Evolutionary conservation across 164 flowering plant genomes (phyloP).

Genomic region (Platanus orientalis): DNA sequence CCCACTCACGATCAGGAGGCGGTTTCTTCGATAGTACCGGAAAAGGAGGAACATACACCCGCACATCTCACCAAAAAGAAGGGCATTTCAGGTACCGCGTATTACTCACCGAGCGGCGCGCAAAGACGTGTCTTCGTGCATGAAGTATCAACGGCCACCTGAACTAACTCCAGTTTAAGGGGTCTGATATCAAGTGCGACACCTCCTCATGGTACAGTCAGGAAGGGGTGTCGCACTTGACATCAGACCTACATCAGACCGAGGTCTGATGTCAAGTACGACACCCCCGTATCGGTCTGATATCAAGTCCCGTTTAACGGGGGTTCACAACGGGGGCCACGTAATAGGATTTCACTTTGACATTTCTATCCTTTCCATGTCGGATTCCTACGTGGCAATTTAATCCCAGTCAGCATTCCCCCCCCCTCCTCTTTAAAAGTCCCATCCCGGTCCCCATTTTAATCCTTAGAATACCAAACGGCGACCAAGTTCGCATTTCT

Average conservation of each 20-base stretch:
- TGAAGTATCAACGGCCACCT: too few species aligned
- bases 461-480: conserved; percentile 2
- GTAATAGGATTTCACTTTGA: conserved; percentile 3
- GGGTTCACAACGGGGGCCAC: conserved; percentile 14
- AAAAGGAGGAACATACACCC: not conserved
- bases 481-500: not conserved
- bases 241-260: too few species aligned
- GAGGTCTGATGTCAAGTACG: too few species aligned
- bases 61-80: not conserved
- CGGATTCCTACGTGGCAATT: not conserved
- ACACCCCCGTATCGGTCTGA: too few species aligned
- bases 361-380: conserved; percentile 16
- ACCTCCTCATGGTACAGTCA: too few species aligned
- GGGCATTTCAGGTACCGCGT: conserved; percentile 3
- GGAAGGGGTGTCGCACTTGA: too few species aligned
- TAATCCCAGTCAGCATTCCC: conserved; percentile 24
- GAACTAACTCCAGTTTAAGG: too few species aligned
- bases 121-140: conserved; percentile 1
- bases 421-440: conserved; percentile 19
- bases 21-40: too few species aligned
- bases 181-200: too few species aligned
- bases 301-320: too few species aligned
- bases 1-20: conserved; percentile 5
- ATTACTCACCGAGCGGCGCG: not conserved
- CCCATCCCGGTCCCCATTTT: not conserved